phyloP scores from a whole-genome alignment of 192 early-diverging fungal genomes.

The Coemansia sp. region DNA sequence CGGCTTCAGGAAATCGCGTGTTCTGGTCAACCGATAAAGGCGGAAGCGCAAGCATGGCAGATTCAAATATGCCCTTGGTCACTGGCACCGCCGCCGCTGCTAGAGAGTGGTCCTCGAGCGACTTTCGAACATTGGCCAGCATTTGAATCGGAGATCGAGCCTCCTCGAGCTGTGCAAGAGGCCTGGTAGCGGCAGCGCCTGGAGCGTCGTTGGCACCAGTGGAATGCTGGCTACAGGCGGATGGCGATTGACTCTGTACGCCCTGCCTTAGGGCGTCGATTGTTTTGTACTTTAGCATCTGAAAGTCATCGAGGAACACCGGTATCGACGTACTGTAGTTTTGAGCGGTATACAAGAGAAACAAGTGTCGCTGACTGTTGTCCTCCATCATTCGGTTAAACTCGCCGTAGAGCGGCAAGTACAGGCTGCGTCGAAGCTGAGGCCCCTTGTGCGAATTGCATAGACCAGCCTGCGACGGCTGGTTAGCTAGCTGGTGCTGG shows the following conservation, averaged over 20 bases:
- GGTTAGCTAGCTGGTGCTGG: conserved; percentile 2
- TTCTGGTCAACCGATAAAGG: conserved; percentile 14
- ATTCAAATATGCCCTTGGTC: conserved; percentile 47
- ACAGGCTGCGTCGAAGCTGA: conserved; percentile 27
- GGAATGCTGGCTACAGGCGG: no score
- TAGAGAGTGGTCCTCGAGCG: conserved; percentile 19
- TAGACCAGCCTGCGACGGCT: conserved; percentile 13
- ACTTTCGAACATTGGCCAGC: conserved; percentile 2
- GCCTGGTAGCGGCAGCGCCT: background rate
- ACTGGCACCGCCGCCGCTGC: conserved; percentile 16
- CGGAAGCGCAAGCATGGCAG: conserved; percentile 32
- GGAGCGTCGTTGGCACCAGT: background rate
- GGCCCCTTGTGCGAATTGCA: conserved; percentile 22
- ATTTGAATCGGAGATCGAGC: conserved; percentile 5
- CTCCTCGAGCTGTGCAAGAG: background rate
- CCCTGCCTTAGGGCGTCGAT: conserved; percentile 27
- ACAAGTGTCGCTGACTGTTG: conserved; percentile 15
- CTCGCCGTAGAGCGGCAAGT: conserved; percentile 25
- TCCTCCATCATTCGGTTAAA: conserved; percentile 25
- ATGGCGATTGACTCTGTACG: background rate
- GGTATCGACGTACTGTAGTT: conserved; percentile 34
- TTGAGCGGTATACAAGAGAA: conserved; percentile 22
- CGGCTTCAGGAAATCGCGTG: conserved; percentile 34
- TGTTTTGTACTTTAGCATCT: conserved; percentile 36
- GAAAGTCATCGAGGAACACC: conserved; percentile 33